Conservation (phyloP, 176 grass and related monocot genomes). For the Microstegium vimineum region DNA sequence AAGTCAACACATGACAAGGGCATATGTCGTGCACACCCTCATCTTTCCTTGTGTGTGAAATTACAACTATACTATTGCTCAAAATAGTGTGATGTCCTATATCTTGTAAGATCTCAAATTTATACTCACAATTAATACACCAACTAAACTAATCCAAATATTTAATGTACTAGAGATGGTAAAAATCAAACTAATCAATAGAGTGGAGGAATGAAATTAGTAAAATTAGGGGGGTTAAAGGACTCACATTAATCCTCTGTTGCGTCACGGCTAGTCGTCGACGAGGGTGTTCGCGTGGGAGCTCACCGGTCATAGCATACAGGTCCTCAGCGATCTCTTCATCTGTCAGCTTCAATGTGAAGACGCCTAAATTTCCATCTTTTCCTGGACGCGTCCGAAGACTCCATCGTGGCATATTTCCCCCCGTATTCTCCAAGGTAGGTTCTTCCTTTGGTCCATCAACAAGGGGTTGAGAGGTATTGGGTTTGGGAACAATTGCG, state of each 20-base stretch:
- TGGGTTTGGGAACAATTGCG: not conserved
- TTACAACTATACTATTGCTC: not conserved
- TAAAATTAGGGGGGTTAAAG: rapidly evolving
- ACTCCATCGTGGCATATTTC: not conserved
- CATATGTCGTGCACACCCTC: too few species aligned
- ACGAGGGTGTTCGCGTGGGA: not conserved
- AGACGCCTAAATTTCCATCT: not conserved
- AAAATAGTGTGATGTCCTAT: not conserved
- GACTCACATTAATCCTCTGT: not conserved
- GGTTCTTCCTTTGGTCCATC: not conserved
- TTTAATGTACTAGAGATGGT: not conserved
- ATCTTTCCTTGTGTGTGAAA: not conserved
- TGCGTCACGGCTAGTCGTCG: not conserved
- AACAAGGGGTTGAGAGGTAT: not conserved
- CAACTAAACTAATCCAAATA: not conserved
- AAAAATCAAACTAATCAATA: not conserved
- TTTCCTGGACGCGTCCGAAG: not conserved
- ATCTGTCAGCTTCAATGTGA: not conserved
- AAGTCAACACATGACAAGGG: too few species aligned
- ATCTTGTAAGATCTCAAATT: not conserved
- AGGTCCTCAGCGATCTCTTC: not conserved
- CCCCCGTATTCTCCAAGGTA: not conserved
- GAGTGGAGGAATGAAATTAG: not conserved
- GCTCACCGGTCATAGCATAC: not conserved
- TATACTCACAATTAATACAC: not conserved